Base-by-base conservation (phyloP, 345 rosid species). In the Heritiera littoralis region DNA sequence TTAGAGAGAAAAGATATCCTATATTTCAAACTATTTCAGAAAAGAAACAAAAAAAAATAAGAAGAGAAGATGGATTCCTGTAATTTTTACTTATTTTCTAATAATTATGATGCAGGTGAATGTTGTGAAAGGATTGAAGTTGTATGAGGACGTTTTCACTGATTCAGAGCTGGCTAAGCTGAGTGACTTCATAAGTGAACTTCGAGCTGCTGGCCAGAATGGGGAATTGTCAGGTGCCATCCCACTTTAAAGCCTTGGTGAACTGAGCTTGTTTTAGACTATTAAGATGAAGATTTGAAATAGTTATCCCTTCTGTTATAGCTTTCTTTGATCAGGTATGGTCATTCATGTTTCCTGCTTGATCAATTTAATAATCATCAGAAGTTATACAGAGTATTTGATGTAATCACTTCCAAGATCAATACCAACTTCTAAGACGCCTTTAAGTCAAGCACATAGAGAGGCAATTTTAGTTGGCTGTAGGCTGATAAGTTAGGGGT, bases 111-210 rank as follows among this genome's bases (percentile, higher is more conserved):
- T 78, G 78, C 97, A 96, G 99, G 95, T 91, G 75, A 96, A 96
- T 89, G 97, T 96, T 60, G 97, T 94, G 66, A 96, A 94, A 88
- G 99, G 99, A 35, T 83, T 96, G 75, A 96, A 96, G 89, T 82
- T 94, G 56, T 92, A 92, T 59, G 93, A 96, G 80, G 86, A 91
- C 46, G 83, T 91, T 0, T 91, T 96, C 85, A 88, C 91, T 64
- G 89, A 79, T 81, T 78, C 87, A 6, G 97, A 91, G 87, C 87
- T 96, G 58, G 89, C 89, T 54, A 89, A 89, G 87, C 87, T 96
- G 84, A 77, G 86, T 8, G 85, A 87, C 66, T 92, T 86, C 20
- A 88, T 87, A 48, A 83, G 85, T 77, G 91, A 87, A 56, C 92
- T 96, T 69, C 86, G 89, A 12, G 82, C 86, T 72, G 94, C 97